Percentiles rank a stretch among this genome's conserved stretches.
Conservation (phyloP, 1,284 basidiomycete species). For the Trametes polyzona region DNA sequence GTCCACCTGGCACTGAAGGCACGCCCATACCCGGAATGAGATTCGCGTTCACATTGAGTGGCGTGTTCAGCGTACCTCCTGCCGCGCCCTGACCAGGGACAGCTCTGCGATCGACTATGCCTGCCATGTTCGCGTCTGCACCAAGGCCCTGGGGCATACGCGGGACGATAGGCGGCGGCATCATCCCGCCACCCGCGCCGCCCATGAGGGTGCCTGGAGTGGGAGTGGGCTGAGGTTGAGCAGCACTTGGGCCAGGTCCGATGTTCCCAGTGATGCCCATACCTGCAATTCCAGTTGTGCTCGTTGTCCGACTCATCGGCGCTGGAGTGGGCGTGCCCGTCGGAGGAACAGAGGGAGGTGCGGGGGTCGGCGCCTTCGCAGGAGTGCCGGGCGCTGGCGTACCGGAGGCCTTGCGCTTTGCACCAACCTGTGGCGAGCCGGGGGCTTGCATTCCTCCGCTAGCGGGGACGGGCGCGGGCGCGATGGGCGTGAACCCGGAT, state of each 20-base stretch:
- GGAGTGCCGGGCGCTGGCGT: constrained; percentile 23
- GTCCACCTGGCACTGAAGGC: neutral
- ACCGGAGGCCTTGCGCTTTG: constrained; percentile 30
- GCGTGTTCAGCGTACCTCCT: neutral
- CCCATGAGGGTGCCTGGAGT: constrained; percentile 14
- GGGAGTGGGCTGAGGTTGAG: neutral
- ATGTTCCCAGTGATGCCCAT: constrained; percentile 30
- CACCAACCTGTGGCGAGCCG: constrained; percentile 29
- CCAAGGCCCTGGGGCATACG: neutral
- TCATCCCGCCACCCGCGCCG: constrained; percentile 24
- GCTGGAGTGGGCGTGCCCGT: constrained; percentile 6
- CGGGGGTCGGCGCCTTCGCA: neutral
- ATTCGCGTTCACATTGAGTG: constrained; percentile 23
- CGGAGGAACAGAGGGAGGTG: neutral
- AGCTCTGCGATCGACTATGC: neutral
- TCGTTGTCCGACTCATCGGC: constrained; percentile 21
- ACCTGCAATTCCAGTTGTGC: constrained; percentile 19
- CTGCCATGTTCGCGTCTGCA: neutral
- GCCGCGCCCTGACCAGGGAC: too few species aligned
- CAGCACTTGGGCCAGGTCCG: constrained; percentile 7
- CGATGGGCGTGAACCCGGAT: constrained; percentile 32
- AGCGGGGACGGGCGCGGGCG: constrained; percentile 28
- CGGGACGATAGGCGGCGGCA: constrained; percentile 22
- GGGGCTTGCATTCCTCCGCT: constrained; percentile 22
- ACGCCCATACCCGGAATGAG: constrained; percentile 15